Evolutionary conservation across 164 flowering plant genomes (phyloP).

Genomic region (Chimonanthus salicifolius): DNA sequence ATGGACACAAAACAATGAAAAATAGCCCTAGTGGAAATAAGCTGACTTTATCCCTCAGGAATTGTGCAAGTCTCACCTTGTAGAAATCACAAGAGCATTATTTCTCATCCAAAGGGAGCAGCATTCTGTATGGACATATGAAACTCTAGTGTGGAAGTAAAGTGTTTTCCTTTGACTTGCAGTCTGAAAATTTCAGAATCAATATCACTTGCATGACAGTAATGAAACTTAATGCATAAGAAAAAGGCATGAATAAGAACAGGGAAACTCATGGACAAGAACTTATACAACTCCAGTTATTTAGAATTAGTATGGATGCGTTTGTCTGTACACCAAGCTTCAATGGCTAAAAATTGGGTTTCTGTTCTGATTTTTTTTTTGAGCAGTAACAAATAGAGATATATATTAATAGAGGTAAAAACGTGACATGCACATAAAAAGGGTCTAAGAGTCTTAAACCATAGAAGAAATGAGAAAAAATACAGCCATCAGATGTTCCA

Average conservation of each 20-base stretch:
- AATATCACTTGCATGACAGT: background rate
- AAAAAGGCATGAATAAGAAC: background rate
- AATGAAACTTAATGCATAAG: background rate
- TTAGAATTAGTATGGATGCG: too few species aligned
- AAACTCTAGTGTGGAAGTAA: conserved; percentile 5
- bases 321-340: too few species aligned
- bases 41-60: background rate
- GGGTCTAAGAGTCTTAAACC: too few species aligned
- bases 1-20: background rate
- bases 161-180: conserved; percentile 5
- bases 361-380: too few species aligned
- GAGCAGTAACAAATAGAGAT: too few species aligned
- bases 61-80: conserved; percentile 8
- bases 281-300: too few species aligned
- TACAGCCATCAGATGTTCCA: too few species aligned
- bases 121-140: conserved; percentile 8
- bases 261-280: background rate
- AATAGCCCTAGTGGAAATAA: background rate
- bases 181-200: conserved; percentile 13
- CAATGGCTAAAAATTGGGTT: too few species aligned
- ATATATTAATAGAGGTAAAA: too few species aligned
- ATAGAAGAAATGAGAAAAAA: too few species aligned
- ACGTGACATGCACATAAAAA: too few species aligned
- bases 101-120: conserved; percentile 9
- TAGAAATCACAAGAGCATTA: background rate